Percentiles rank a stretch among this genome's conserved stretches.
phyloP scores from a whole-genome alignment of 768 basidiomycete species.

The Sistotremastrum niveocremeum region DNA sequence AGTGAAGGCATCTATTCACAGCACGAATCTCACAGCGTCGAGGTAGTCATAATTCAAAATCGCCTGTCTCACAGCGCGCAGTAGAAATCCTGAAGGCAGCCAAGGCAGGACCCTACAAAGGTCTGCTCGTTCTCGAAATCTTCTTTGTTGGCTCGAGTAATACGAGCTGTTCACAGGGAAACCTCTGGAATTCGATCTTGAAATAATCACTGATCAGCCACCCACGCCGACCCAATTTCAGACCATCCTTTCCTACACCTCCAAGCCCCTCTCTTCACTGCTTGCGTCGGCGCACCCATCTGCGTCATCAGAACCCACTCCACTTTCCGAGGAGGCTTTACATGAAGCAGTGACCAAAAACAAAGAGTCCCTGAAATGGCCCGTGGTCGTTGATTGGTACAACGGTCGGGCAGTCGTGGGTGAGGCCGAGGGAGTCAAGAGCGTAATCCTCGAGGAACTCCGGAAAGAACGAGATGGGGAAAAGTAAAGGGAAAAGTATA shows the following conservation, averaged over 20 bases:
- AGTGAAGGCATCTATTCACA: no score
- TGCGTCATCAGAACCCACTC: slow-evolving; percentile 19
- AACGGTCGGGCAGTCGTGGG: slow-evolving; percentile 53
- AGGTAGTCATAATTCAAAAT: no score
- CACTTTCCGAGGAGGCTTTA: slow-evolving; percentile 32
- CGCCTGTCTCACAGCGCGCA: no score
- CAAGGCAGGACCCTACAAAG: no score
- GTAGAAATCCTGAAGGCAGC: no score
- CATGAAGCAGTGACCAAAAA: slow-evolving; percentile 38
- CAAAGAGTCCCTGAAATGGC: slow-evolving; percentile 59
- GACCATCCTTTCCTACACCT: slow-evolving; percentile 51
- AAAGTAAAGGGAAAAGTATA: neutral
- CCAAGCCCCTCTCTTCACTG: slow-evolving; percentile 19
- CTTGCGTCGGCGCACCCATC: slow-evolving; percentile 57
- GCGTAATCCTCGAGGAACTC: slow-evolving; percentile 44
- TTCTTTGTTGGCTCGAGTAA: no score
- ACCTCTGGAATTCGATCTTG: slow-evolving; percentile 57
- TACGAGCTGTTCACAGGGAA: no score
- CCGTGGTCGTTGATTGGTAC: slow-evolving; percentile 68
- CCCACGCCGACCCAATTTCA: slow-evolving; percentile 58
- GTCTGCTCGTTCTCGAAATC: no score
- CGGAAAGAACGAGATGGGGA: slow-evolving; percentile 59
- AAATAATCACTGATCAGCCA: slow-evolving; percentile 48
- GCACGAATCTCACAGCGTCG: no score
- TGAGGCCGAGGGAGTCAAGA: slow-evolving; percentile 53